These are phyloP conservation scores for Cercospora sp. DNA, from an alignment of 2,329 filamentous ascomycete genomes.

Conservation along the genomic window DNA sequence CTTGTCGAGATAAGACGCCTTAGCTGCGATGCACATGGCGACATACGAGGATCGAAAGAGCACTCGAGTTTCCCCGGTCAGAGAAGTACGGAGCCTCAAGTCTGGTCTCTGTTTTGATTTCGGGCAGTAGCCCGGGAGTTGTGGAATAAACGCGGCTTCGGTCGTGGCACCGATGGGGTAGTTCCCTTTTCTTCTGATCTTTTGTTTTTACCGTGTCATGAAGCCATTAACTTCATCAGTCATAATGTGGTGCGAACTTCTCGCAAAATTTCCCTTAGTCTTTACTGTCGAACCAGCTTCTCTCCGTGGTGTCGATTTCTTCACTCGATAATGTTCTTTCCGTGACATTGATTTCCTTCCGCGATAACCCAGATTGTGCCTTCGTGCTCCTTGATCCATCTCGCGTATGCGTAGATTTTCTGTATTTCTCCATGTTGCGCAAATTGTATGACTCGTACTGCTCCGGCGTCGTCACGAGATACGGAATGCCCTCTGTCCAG, in stretches of 20 bases:
- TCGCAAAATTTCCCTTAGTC: neutral
- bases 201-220: neutral
- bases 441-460: slow-evolving; percentile 30
- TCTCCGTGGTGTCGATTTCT: neutral
- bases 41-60: too few species aligned
- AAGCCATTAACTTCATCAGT: neutral
- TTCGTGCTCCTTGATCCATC: slow-evolving; percentile 15
- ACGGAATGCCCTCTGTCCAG: neutral
- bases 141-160: neutral
- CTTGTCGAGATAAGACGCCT: too few species aligned
- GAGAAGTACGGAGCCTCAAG: too few species aligned
- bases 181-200: neutral
- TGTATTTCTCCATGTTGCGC: slow-evolving; percentile 27
- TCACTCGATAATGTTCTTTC: neutral
- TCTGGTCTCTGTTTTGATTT: too few species aligned
- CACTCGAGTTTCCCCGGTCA: too few species aligned
- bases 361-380: neutral
- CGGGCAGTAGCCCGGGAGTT: neutral
- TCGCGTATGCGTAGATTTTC: slow-evolving; percentile 15
- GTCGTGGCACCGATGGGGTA: neutral
- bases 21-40: too few species aligned
- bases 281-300: slow-evolving; percentile 9
- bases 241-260: neutral
- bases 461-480: slow-evolving; percentile 23
- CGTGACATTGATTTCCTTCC: neutral